Evolutionary conservation across 2,329 filamentous ascomycete genomes (phyloP).

Genomic region (Fusarium algeriense): DNA sequence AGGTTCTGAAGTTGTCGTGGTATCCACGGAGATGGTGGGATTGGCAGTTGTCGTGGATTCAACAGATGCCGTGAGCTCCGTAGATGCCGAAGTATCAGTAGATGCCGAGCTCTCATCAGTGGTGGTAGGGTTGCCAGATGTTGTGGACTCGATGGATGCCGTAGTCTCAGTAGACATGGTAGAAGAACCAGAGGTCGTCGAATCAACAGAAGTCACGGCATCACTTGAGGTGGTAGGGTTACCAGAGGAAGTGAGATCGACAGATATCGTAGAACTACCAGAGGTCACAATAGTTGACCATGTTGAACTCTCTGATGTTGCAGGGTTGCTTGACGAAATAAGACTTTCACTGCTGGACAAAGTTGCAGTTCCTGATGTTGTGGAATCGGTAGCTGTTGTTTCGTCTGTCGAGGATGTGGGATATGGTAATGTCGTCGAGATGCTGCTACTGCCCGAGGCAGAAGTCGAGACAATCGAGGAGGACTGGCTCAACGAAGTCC

Average conservation of each 20-base stretch:
- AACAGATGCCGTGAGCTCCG: rapidly evolving
- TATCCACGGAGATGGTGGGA: neutral
- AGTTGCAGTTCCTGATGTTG: neutral
- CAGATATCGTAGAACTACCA: neutral
- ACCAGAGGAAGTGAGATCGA: neutral
- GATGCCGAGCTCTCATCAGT: neutral
- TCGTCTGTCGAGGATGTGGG: rapidly evolving
- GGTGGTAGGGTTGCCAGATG: rapidly evolving
- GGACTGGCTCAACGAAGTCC: neutral
- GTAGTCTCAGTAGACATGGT: neutral
- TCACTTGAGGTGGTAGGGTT: neutral
- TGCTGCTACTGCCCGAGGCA: neutral
- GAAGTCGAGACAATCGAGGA: neutral
- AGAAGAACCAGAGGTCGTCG: no score
- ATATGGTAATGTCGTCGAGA: rapidly evolving
- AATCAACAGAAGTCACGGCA: neutral
- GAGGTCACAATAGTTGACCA: neutral
- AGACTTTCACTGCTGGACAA: neutral
- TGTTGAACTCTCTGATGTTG: neutral
- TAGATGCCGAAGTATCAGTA: neutral
- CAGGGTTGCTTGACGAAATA: neutral
- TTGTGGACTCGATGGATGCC: rapidly evolving
- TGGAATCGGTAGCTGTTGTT: neutral
- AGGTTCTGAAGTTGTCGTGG: neutral
- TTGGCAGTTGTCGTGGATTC: neutral